Conservation (phyloP, 352 stramenopile genomes). For the Globisporangium acanthophoron region DNA sequence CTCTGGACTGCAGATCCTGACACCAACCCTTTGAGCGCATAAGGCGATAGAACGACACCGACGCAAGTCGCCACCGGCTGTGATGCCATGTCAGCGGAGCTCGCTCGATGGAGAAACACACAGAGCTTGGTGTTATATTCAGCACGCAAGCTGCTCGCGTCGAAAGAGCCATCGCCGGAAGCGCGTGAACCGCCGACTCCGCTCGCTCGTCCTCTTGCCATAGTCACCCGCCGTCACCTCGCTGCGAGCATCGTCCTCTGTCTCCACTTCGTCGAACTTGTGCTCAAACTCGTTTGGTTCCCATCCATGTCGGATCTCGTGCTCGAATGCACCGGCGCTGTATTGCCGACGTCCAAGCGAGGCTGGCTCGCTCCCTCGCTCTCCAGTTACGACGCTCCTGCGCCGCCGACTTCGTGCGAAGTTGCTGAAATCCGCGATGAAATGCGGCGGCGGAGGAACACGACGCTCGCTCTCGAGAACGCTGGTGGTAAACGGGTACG, state of each 20-base stretch:
- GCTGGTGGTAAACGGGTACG: not conserved
- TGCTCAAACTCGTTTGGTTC: not conserved
- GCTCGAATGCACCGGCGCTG: not conserved
- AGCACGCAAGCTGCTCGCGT: not conserved
- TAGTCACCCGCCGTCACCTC: not conserved
- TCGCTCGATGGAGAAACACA: too few relatives aligned
- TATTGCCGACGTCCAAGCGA: not conserved
- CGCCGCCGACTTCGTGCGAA: slow-evolving; percentile 6
- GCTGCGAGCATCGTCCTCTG: too few relatives aligned
- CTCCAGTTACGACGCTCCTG: slow-evolving; percentile 3
- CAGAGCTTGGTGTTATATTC: too few relatives aligned
- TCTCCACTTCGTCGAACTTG: not conserved
- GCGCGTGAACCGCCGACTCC: not conserved
- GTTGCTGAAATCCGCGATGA: slow-evolving; percentile 10
- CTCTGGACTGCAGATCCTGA: too few relatives aligned
- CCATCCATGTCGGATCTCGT: not conserved
- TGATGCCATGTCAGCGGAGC: too few relatives aligned
- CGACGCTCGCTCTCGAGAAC: not conserved
- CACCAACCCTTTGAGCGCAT: too few relatives aligned
- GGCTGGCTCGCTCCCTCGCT: not conserved
- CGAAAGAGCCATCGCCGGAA: slow-evolving; percentile 7
- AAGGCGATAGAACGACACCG: too few relatives aligned
- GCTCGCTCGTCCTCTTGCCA: not conserved
- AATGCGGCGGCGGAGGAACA: not conserved
- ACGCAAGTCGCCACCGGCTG: too few relatives aligned